Conservation (phyloP, 2,329 filamentous ascomycete species). For the Fusarium virguliforme region DNA sequence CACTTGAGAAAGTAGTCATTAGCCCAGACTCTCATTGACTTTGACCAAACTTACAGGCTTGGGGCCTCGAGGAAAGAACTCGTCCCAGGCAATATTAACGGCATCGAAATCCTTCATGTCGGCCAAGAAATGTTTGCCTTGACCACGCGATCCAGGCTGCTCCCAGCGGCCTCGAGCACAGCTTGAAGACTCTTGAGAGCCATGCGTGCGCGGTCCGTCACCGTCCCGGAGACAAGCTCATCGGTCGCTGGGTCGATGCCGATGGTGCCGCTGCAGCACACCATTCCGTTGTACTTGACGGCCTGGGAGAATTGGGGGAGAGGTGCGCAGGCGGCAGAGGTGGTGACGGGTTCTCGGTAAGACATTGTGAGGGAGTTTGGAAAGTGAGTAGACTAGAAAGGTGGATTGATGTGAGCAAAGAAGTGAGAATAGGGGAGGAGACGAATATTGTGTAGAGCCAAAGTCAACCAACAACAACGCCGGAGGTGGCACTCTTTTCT, state of each 20-base stretch:
- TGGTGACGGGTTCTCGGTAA: neutral
- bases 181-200: neutral
- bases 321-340: slow-evolving; percentile 12
- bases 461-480: neutral
- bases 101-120: slow-evolving; percentile 21
- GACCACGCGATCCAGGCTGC: slow-evolving; percentile 5
- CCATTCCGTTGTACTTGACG: slow-evolving; percentile 74
- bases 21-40: neutral
- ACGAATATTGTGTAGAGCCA: neutral
- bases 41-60: slow-evolving; percentile 15
- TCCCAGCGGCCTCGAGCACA: slow-evolving; percentile 18
- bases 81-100: slow-evolving; percentile 23
- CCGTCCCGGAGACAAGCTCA: neutral
- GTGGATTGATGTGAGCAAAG: neutral
- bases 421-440: neutral
- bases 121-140: slow-evolving; percentile 23
- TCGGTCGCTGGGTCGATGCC: slow-evolving; percentile 51
- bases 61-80: neutral
- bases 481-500: neutral
- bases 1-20: neutral
- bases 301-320: slow-evolving; percentile 73
- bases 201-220: neutral
- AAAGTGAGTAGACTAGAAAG: no score
- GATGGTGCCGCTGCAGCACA: slow-evolving; percentile 78
- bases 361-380: neutral